These are phyloP conservation scores for Lactifluus echinatus DNA, from an alignment of 768 basidiomycete genomes.

Conservation along the genomic window DNA sequence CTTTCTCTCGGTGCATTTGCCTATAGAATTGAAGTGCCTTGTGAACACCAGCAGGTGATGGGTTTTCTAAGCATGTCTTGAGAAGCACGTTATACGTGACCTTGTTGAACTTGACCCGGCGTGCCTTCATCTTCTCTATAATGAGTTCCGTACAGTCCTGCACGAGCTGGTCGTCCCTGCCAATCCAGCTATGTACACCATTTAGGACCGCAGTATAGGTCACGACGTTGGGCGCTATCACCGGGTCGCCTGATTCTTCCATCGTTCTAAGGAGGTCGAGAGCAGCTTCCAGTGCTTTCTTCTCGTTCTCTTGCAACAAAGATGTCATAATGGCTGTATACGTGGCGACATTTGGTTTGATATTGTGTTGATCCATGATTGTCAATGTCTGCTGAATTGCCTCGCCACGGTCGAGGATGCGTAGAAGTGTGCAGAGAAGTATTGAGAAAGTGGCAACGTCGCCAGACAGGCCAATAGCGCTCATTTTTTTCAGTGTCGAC, in stretches of 20 bases:
- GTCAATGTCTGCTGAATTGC: conserved; percentile 54
- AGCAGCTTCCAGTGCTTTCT: conserved; percentile 48
- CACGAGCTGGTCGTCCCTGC: conserved; percentile 37
- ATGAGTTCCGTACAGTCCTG: conserved; percentile 44
- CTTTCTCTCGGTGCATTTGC: conserved; percentile 45
- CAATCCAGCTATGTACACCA: conserved; percentile 55
- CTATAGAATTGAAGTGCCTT: conserved; percentile 51
- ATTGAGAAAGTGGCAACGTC: conserved; percentile 86
- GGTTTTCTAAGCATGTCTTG: conserved; percentile 50
- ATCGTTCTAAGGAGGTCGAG: conserved; percentile 66
- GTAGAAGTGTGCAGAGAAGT: conserved; percentile 69
- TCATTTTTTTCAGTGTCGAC: conserved; percentile 48
- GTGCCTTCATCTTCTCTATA: conserved; percentile 47
- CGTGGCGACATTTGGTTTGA: conserved; percentile 65
- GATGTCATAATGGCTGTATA: conserved; percentile 75
- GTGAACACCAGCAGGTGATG: conserved; percentile 40
- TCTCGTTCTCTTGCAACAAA: conserved; percentile 50
- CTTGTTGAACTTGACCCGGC: conserved; percentile 46
- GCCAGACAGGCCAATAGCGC: conserved; percentile 44
- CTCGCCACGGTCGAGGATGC: conserved; percentile 50
- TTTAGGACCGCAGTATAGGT: conserved; percentile 79
- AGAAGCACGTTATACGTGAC: conserved; percentile 75
- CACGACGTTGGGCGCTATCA: conserved; percentile 56
- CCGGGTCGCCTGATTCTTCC: conserved; percentile 43
- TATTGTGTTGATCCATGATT: conserved; percentile 68